Evolutionary conservation across 805 yeast species (phyloP).

Genomic region (Soucietia sequanensis): DNA sequence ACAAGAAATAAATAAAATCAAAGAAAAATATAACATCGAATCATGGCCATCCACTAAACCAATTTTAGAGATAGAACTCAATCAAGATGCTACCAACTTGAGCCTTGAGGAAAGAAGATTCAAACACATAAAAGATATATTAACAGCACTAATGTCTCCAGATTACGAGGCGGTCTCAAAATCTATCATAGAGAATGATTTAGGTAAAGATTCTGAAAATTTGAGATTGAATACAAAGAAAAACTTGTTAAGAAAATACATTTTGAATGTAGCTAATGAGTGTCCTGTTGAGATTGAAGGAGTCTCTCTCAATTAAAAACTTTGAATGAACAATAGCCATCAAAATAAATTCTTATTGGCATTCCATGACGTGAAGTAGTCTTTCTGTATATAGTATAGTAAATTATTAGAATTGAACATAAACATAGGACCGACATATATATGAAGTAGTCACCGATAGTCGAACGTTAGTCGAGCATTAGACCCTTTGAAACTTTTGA

Average conservation of each 20-base stretch:
- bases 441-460: too few species aligned
- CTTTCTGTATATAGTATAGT: too few species aligned
- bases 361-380: too few species aligned
- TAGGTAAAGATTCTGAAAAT: conserved; percentile 16
- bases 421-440: too few species aligned
- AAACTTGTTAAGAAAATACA: conserved; percentile 69
- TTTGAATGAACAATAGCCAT: too few species aligned
- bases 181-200: conserved; percentile 1
- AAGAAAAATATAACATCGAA: conserved; percentile 34
- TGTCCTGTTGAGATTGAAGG: conserved; percentile 15
- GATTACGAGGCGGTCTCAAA: conserved; percentile 18
- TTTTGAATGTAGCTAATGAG: conserved; percentile 35
- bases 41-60: conserved; percentile 44
- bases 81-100: conserved; percentile 25
- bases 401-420: too few species aligned
- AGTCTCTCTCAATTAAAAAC: background rate
- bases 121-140: conserved; percentile 25
- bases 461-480: too few species aligned
- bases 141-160: conserved; percentile 30
- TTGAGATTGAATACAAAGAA: conserved; percentile 50
- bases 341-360: too few species aligned
- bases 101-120: conserved; percentile 26
- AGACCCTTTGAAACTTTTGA: too few species aligned
- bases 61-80: conserved; percentile 31
- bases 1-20: conserved; percentile 33